phyloP scores from a whole-genome alignment of 2,329 filamentous ascomycete genomes.

The Fusarium pseudoanthophilum region DNA sequence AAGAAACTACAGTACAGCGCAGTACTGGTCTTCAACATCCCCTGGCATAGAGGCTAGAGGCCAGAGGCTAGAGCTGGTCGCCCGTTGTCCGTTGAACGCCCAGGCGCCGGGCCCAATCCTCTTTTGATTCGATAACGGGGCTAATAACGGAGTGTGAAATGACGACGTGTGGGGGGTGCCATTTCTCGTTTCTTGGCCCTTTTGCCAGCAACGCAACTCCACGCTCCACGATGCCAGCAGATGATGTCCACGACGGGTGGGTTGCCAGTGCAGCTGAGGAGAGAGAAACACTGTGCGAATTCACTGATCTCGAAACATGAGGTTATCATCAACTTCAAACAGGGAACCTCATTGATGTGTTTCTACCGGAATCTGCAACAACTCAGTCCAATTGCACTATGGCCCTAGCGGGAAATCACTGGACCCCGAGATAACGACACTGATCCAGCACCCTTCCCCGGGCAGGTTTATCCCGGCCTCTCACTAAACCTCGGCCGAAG shows the following conservation, averaged over 20 bases:
- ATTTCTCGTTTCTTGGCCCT: conserved; percentile 37
- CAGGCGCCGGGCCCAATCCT: conserved; percentile 33
- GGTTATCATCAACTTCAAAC: conserved; percentile 15
- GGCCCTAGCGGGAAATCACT: not conserved
- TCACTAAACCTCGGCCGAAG: conserved; percentile 36
- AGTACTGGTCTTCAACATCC: conserved; percentile 1
- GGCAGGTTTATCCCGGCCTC: conserved; percentile 15
- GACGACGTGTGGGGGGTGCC: conserved; percentile 45
- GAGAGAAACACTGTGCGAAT: conserved; percentile 41
- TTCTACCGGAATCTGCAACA: not conserved
- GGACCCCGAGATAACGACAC: conserved; percentile 6
- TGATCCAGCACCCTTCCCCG: conserved; percentile 5
- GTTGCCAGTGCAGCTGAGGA: conserved; percentile 42
- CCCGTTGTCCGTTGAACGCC: conserved; percentile 41
- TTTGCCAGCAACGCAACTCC: conserved; percentile 33
- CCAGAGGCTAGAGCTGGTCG: conserved; percentile 22
- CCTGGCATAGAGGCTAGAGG: conserved; percentile 6
- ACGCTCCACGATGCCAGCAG: conserved; percentile 32
- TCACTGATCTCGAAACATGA: conserved; percentile 10
- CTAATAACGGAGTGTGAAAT: conserved; percentile 46
- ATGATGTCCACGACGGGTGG: conserved; percentile 27
- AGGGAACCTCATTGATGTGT: not conserved
- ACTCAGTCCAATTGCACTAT: not conserved
- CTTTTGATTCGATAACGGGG: conserved; percentile 45
- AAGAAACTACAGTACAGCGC: not conserved